Conservation (phyloP, 2,329 filamentous ascomycete species). For the Penicillium sumatraense region DNA sequence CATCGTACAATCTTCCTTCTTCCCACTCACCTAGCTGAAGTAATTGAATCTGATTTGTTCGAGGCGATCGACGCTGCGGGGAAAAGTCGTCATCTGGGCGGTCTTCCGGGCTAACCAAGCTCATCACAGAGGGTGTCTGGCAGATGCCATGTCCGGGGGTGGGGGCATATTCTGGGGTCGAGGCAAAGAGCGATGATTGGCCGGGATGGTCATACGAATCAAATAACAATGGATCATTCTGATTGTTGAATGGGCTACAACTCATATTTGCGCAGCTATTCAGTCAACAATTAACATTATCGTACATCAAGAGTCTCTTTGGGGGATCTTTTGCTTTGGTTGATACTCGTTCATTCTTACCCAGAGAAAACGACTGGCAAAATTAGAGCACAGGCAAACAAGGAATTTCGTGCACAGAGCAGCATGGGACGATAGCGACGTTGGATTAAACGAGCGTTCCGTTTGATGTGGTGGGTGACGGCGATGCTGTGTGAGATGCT, state of each 20-base stretch:
- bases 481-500: not conserved
- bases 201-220: conserved; percentile 6
- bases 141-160: conserved; percentile 12
- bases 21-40: not conserved
- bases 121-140: conserved; percentile 9
- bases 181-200: conserved; percentile 13
- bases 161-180: not conserved
- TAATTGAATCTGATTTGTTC: not conserved
- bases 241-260: conserved; percentile 8
- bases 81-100: conserved; percentile 7
- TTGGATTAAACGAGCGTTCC: conserved; percentile 2
- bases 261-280: conserved; percentile 9
- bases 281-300: conserved; percentile 6
- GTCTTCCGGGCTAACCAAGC: conserved; percentile 4
- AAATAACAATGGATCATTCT: not conserved
- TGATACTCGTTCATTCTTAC: not conserved
- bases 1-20: conserved; percentile 10
- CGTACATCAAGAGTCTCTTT: conserved; percentile 3
- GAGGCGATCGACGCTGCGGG: conserved; percentile 1
- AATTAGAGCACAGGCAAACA: conserved; percentile 6
- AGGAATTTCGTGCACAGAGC: not conserved
- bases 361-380: conserved; percentile 4
- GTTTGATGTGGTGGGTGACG: not conserved
- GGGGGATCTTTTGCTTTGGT: not conserved
- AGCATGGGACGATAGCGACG: not conserved